These are phyloP conservation scores for Globisporangium nodosum DNA, from an alignment of 352 stramenopile genomes.

Conservation along the genomic window DNA sequence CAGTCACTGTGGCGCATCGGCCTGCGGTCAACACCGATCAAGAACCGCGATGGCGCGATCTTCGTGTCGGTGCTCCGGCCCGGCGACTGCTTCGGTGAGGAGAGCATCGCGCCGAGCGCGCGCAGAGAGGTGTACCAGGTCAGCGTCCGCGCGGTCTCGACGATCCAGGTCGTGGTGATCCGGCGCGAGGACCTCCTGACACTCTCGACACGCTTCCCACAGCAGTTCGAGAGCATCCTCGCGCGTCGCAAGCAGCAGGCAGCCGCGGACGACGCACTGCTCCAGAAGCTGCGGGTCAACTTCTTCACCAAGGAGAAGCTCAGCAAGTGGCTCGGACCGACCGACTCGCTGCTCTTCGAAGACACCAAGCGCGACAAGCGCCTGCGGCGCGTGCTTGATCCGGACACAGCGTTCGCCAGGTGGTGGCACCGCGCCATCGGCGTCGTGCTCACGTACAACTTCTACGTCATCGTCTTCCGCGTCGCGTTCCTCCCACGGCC, in stretches of 20 bases:
- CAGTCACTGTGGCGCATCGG: slow-evolving; percentile 8
- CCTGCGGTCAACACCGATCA: background rate
- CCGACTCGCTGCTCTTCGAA: slow-evolving; percentile 36
- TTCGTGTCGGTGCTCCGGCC: slow-evolving; percentile 51
- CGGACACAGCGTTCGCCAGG: slow-evolving; percentile 29
- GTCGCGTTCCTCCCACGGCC: slow-evolving; percentile 40
- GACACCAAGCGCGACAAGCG: slow-evolving; percentile 14
- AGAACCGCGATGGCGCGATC: slow-evolving; percentile 9
- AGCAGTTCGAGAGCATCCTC: slow-evolving; percentile 25
- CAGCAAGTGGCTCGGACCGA: slow-evolving; percentile 31
- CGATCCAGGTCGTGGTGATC: slow-evolving; percentile 37
- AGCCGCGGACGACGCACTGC: slow-evolving; percentile 11
- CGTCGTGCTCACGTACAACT: slow-evolving; percentile 49
- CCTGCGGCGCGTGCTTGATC: slow-evolving; percentile 25
- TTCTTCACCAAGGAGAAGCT: slow-evolving; percentile 58
- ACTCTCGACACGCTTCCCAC: slow-evolving; percentile 33
- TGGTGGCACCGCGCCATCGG: slow-evolving; percentile 59
- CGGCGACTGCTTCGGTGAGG: slow-evolving; percentile 56
- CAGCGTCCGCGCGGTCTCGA: slow-evolving; percentile 52
- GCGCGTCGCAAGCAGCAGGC: slow-evolving; percentile 12
- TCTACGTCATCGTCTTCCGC: slow-evolving; percentile 44
- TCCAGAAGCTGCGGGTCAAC: slow-evolving; percentile 29
- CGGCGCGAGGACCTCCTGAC: slow-evolving; percentile 35
- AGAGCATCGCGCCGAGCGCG: slow-evolving; percentile 29
- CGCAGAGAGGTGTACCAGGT: slow-evolving; percentile 41